These are phyloP conservation scores for Kwoniella sp. DNA, from an alignment of 768 basidiomycete genomes.

Conservation along the genomic window DNA sequence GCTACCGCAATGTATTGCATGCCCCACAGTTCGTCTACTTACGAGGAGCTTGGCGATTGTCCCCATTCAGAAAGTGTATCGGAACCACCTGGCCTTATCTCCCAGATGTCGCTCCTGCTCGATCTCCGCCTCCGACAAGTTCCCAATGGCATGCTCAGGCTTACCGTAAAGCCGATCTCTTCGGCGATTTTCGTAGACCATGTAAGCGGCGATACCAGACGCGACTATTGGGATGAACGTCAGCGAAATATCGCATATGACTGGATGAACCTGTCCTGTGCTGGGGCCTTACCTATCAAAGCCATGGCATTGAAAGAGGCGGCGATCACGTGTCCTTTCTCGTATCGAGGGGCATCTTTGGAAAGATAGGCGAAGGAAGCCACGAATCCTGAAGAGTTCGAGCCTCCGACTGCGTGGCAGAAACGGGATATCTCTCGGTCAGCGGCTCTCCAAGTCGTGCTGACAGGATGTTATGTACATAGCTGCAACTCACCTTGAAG, in stretches of 20 bases:
- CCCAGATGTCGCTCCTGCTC: slow-evolving; percentile 30
- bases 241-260: too few species aligned
- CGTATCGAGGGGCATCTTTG: slow-evolving; percentile 29
- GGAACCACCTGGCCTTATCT: slow-evolving; percentile 40
- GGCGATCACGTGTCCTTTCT: slow-evolving; percentile 30
- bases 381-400: slow-evolving; percentile 39
- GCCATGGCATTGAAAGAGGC: too few species aligned
- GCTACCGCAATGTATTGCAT: too few species aligned
- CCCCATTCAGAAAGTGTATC: slow-evolving; percentile 31
- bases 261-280: too few species aligned
- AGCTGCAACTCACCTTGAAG: slow-evolving; percentile 15
- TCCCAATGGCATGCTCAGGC: slow-evolving; percentile 17
- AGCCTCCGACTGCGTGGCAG: slow-evolving; percentile 28
- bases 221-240: slow-evolving; percentile 1
- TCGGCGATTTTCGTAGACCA: slow-evolving; percentile 25
- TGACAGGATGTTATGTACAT: too few species aligned
- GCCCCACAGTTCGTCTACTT: too few species aligned
- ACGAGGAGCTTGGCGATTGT: too few species aligned
- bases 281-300: too few species aligned
- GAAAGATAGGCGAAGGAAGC: slow-evolving; percentile 39
- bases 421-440: too few species aligned
- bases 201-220: slow-evolving; percentile 19
- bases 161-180: slow-evolving; percentile 30
- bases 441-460: too few species aligned
- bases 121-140: slow-evolving; percentile 26